Conservation (phyloP, 139 green algal species). For the Chlamydomonas applanata region DNA sequence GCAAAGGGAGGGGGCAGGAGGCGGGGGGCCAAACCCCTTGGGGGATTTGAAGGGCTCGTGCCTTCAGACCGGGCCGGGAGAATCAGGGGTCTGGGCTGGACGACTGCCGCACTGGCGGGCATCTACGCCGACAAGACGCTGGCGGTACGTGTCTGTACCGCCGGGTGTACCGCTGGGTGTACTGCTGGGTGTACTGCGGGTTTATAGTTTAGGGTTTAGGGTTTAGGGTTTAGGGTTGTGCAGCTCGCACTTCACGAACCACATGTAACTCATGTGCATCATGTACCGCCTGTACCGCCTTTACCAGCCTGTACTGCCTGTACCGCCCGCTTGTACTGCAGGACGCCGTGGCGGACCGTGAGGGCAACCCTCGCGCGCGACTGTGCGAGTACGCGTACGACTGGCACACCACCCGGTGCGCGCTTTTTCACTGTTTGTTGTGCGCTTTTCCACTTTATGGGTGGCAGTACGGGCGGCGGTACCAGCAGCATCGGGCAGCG, state of each 20-base stretch:
- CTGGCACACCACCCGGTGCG: conserved; percentile 54
- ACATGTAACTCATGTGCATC: too few relatives aligned
- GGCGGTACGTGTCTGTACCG: not conserved
- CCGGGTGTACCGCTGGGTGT: conserved; percentile 4
- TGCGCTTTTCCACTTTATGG: too few relatives aligned
- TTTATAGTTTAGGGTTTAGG: not conserved
- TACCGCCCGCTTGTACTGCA: too few relatives aligned
- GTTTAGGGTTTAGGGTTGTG: too few relatives aligned
- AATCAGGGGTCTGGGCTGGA: conserved; percentile 29
- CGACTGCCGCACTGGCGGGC: conserved; percentile 12
- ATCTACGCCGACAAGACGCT: conserved; percentile 46
- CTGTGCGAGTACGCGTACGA: conserved; percentile 54
- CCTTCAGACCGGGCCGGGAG: conserved; percentile 14
- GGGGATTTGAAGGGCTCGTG: conserved; percentile 27
- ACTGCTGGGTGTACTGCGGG: too few relatives aligned
- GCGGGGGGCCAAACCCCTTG: not conserved
- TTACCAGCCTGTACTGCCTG: too few relatives aligned
- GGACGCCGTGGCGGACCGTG: conserved; percentile 33
- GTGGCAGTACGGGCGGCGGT: too few relatives aligned
- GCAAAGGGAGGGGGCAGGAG: too few relatives aligned
- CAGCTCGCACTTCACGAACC: too few relatives aligned
- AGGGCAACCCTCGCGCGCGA: conserved; percentile 24
- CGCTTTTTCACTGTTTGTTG: too few relatives aligned
- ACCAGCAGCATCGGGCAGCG: too few relatives aligned
- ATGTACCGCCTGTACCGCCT: too few relatives aligned